phyloP scores from a whole-genome alignment of 768 basidiomycete species.

The Austroboletus festivus region DNA sequence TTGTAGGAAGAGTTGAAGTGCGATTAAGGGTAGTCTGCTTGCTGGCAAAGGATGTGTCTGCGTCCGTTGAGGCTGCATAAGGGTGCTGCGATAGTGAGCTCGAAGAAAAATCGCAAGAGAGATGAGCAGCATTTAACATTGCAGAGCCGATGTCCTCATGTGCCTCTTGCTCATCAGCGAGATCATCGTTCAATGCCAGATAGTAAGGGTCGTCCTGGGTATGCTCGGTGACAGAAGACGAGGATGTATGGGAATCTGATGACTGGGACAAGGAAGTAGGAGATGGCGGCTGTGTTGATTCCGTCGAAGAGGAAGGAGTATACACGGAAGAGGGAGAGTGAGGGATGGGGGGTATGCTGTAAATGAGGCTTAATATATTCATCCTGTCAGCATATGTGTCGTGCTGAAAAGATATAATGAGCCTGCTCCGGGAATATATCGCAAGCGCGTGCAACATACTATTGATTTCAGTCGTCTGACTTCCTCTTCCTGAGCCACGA shows the following conservation, averaged over 20 bases:
- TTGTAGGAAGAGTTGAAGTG: conserved; percentile 34
- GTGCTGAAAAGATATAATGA: conserved; percentile 51
- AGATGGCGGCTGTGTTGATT: conserved; percentile 37
- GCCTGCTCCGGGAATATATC: conserved; percentile 7
- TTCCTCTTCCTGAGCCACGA: conserved; percentile 91
- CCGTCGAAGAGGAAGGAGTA: conserved; percentile 38
- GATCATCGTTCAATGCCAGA: conserved; percentile 16
- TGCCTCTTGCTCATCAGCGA: conserved; percentile 35
- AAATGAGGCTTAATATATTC: conserved; percentile 87
- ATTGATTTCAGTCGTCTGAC: conserved; percentile 82
- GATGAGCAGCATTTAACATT: conserved; percentile 35
- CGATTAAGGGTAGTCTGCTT: conserved; percentile 30
- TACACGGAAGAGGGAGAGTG: conserved; percentile 58
- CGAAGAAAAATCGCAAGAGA: conserved; percentile 29
- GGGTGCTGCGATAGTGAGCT: conserved; percentile 39
- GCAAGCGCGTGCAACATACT: conserved; percentile 47
- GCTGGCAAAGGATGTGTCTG: conserved; percentile 30
- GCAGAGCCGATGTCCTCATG: conserved; percentile 46
- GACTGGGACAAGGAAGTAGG: conserved; percentile 36
- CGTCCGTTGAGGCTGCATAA: conserved; percentile 45
- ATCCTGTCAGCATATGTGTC: conserved; percentile 95
- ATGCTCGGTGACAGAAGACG: conserved; percentile 41
- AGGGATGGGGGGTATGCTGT: conserved; percentile 77
- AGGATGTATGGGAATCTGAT: conserved; percentile 49
- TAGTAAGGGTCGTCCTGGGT: conserved; percentile 36